Conservation (phyloP, 116 monocot species). For the Iris pallida region DNA sequence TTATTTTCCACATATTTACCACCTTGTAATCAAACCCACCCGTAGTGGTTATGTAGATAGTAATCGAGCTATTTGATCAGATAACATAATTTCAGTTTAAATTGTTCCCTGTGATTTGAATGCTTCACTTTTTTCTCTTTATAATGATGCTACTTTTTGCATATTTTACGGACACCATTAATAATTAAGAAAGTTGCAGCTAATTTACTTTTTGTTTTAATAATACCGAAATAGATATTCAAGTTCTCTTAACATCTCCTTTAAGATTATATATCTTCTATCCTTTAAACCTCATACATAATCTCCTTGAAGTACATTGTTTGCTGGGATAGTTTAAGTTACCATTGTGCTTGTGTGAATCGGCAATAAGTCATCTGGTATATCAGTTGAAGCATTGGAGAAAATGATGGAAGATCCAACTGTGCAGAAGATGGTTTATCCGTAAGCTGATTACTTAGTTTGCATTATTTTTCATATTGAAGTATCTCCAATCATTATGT, state of each 20-base stretch:
- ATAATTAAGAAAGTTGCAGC: neutral
- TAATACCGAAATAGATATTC: neutral
- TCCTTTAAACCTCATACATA: neutral
- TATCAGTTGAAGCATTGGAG: constrained; percentile 94
- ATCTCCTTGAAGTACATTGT: neutral
- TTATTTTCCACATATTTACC: too few relatives aligned
- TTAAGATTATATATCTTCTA: neutral
- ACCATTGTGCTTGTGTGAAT: constrained; percentile 3
- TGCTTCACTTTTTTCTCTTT: too few relatives aligned
- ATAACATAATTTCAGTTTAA: too few relatives aligned
- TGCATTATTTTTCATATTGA: too few relatives aligned
- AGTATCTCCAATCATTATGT: too few relatives aligned
- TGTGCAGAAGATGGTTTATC: constrained; percentile 92
- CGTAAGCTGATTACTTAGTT: constrained; percentile 44
- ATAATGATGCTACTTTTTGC: too few relatives aligned
- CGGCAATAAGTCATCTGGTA: constrained; percentile 39
- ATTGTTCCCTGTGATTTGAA: too few relatives aligned
- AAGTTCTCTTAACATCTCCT: neutral
- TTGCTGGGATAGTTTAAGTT: neutral
- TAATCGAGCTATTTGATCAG: too few relatives aligned
- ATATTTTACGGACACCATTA: too few relatives aligned
- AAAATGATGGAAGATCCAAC: constrained; percentile 98
- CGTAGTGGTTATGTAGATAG: too few relatives aligned
- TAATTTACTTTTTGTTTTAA: constrained; percentile 1
- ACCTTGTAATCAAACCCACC: too few relatives aligned